These are phyloP conservation scores for Suillus placidus DNA, from an alignment of 768 basidiomycete genomes.

Conservation along the genomic window DNA sequence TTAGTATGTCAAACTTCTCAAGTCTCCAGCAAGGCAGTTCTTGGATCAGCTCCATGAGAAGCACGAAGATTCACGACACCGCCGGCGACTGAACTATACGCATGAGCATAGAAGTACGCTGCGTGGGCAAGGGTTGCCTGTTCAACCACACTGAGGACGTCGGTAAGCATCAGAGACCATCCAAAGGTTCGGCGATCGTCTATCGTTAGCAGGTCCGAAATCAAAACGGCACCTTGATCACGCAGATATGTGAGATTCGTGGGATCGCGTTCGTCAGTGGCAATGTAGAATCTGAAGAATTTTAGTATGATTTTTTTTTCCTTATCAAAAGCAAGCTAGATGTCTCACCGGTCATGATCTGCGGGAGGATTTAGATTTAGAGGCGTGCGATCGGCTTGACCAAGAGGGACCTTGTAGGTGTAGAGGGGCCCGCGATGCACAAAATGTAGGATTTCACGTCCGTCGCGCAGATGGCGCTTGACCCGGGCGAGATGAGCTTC, in stretches of 20 bases:
- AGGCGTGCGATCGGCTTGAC: slow-evolving; percentile 19
- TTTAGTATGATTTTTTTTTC: background rate
- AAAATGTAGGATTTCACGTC: slow-evolving; percentile 20
- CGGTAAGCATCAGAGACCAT: slow-evolving; percentile 47
- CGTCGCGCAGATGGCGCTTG: slow-evolving; percentile 24
- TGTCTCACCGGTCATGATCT: slow-evolving; percentile 25
- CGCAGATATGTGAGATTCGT: slow-evolving; percentile 34
- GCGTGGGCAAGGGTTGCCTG: slow-evolving; percentile 41
- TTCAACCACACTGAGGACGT: slow-evolving; percentile 45
- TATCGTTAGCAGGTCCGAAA: slow-evolving; percentile 45
- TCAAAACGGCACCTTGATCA: slow-evolving; percentile 40
- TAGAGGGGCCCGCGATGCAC: slow-evolving; percentile 23
- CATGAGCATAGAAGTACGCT: slow-evolving; percentile 46
- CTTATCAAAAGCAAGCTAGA: background rate
- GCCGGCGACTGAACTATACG: slow-evolving; percentile 42
- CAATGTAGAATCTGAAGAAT: slow-evolving; percentile 34
- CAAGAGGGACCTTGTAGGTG: slow-evolving; percentile 27
- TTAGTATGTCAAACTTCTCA: slow-evolving; percentile 6
- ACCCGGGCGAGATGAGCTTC: slow-evolving; percentile 38
- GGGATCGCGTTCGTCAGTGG: slow-evolving; percentile 46
- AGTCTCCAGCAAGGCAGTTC: slow-evolving; percentile 41
- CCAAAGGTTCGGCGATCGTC: slow-evolving; percentile 42
- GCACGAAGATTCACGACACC: slow-evolving; percentile 46
- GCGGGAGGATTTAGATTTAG: slow-evolving; percentile 29
- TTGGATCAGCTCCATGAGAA: slow-evolving; percentile 41